These are phyloP conservation scores for Plasmodium yoelii DNA, from an alignment of 169 alveolate species.

Conservation along the genomic window DNA sequence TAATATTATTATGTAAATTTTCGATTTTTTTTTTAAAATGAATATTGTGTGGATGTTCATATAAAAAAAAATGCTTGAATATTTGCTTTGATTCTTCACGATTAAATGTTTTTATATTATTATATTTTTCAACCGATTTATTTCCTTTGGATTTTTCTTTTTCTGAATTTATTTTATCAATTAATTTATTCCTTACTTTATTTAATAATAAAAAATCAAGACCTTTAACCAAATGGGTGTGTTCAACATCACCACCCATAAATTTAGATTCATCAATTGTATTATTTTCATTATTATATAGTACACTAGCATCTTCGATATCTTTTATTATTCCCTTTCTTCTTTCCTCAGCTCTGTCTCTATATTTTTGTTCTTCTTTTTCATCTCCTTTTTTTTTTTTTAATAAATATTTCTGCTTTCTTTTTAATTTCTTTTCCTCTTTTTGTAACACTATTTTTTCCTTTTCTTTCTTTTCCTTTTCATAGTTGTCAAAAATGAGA, in stretches of 20 bases:
- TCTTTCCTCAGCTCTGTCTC: conserved; percentile 76
- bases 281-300: conserved; percentile 63
- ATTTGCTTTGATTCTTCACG: conserved; percentile 79
- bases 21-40: conserved; percentile 76
- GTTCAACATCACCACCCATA: conserved; percentile 87
- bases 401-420: conserved; percentile 60
- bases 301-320: conserved; percentile 56
- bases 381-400: conserved; percentile 64
- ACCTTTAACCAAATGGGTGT: conserved; percentile 86
- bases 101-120: conserved; percentile 26
- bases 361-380: conserved; percentile 50
- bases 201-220: conserved; percentile 83
- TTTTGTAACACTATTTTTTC: conserved; percentile 40
- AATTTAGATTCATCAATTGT: conserved; percentile 75
- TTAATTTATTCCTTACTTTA: conserved; percentile 80
- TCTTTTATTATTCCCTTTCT: conserved; percentile 75
- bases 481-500: conserved; percentile 55
- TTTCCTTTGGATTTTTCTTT: conserved; percentile 52
- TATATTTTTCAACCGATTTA: conserved; percentile 14
- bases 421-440: conserved; percentile 59
- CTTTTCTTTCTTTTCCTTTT: conserved; percentile 65
- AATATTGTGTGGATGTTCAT: conserved; percentile 81
- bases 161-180: conserved; percentile 47
- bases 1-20: conserved; percentile 72
- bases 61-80: conserved; percentile 78